These are phyloP conservation scores for Kingdonia uniflora DNA, from an alignment of 164 flowering plant genomes.

Conservation along the genomic window DNA sequence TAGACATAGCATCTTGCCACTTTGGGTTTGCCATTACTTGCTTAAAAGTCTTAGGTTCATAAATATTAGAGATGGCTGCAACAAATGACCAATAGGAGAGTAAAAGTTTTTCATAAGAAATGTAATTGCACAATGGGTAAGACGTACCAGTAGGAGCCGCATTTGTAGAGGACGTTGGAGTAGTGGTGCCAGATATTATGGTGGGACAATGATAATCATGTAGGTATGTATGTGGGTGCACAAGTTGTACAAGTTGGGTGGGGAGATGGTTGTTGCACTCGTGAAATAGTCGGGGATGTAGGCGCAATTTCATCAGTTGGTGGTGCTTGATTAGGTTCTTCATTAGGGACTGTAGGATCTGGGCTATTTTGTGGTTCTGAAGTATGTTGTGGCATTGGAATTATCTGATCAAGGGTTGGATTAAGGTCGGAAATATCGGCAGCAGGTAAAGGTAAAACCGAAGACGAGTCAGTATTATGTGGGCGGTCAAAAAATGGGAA, in stretches of 20 bases:
- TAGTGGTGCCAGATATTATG: neutral
- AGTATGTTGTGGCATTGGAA: neutral
- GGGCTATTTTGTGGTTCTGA: no score
- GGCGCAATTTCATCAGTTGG: no score
- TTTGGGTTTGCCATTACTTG: no score
- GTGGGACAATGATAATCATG: neutral
- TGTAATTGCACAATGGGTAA: no score
- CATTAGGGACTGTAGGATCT: no score
- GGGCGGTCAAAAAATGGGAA: neutral
- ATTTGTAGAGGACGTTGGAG: neutral
- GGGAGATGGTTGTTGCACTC: neutral
- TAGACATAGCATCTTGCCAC: no score
- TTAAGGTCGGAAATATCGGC: neutral
- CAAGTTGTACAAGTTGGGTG: no score
- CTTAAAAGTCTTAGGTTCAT: no score
- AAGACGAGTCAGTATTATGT: neutral
- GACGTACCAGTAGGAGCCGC: neutral
- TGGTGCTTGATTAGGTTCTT: no score
- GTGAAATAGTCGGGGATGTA: no score
- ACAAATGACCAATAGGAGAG: no score
- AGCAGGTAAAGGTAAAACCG: neutral
- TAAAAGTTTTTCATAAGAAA: neutral
- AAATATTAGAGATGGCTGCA: no score
- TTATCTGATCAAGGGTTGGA: neutral
- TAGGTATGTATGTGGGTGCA: neutral